These are phyloP conservation scores for Gnaphalium uliginosum DNA, from an alignment of 129 eudicot genomes.

Conservation along the genomic window DNA sequence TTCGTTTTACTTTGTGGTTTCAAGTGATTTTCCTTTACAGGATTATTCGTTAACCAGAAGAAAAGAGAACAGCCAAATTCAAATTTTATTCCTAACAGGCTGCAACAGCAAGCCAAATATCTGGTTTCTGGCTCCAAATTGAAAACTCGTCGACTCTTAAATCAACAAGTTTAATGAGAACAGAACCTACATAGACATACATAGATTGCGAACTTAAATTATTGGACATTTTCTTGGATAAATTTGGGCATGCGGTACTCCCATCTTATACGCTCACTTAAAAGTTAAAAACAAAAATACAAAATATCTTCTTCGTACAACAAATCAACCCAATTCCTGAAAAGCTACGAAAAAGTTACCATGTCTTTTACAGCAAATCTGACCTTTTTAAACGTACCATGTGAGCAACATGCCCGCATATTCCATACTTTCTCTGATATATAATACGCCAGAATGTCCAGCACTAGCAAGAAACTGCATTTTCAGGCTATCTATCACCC, in stretches of 20 bases:
- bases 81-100: no score
- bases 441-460: constrained; percentile 28
- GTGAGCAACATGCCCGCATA: constrained; percentile 6
- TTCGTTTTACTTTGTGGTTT: no score
- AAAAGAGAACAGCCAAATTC: background rate
- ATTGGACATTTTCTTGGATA: background rate
- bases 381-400: constrained; percentile 21
- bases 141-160: background rate
- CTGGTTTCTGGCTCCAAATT: background rate
- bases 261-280: constrained; percentile 8
- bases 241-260: background rate
- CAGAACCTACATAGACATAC: background rate
- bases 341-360: constrained; percentile 7
- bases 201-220: no score
- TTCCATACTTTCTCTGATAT: constrained; percentile 4
- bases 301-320: constrained; percentile 20
- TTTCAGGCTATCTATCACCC: constrained; percentile 17
- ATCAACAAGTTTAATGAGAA: background rate
- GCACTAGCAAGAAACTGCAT: background rate
- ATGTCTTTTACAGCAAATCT: constrained; percentile 29
- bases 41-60: background rate
- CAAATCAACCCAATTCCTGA: constrained; percentile 15
- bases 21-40: no score
- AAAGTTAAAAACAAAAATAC: constrained; percentile 10
- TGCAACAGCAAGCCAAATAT: background rate